Evolutionary conservation across 176 grass and related monocot genomes (phyloP).

Genomic region (Oryza officinalis): DNA sequence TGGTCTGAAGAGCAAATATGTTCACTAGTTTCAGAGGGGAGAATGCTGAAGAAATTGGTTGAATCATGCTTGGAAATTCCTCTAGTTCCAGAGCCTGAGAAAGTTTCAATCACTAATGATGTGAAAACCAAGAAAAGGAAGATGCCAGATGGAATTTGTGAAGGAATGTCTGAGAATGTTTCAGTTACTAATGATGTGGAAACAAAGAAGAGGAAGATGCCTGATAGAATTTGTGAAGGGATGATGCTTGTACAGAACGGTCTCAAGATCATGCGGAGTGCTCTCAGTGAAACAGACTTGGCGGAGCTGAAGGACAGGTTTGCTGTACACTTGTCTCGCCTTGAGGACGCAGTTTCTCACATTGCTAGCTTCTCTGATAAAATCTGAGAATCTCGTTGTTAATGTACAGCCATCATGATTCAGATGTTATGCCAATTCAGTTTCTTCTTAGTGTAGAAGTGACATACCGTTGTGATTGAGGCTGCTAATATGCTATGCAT

Average conservation of each 20-base stretch:
- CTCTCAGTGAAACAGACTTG: constrained; percentile 43
- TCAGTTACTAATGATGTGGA: constrained; percentile 25
- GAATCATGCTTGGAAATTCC: constrained; percentile 20
- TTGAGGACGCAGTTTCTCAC: constrained; percentile 71
- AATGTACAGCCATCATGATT: constrained; percentile 1
- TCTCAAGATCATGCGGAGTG: constrained; percentile 64
- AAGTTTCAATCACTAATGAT: constrained; percentile 25
- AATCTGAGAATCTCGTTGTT: constrained; percentile 15
- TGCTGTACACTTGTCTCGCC: constrained; percentile 48
- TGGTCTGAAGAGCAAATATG: constrained; percentile 48
- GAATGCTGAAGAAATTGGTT: constrained; percentile 51
- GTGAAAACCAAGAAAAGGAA: constrained; percentile 66
- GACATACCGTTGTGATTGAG: background rate
- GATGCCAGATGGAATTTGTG: constrained; percentile 56
- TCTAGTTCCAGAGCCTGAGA: constrained; percentile 23
- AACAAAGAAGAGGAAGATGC: constrained; percentile 73
- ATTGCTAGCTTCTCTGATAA: constrained; percentile 50
- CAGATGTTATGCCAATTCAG: background rate
- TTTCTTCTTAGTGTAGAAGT: background rate
- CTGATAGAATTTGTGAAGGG: constrained; percentile 67
- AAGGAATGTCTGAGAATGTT: constrained; percentile 54
- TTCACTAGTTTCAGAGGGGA: constrained; percentile 64
- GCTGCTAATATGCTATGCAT: background rate
- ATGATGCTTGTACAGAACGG: constrained; percentile 69
- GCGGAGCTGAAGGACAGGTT: constrained; percentile 55